Evolutionary conservation across 768 basidiomycete genomes (phyloP), one percentile per base, ranked within the genome.

Genomic region (Arthromyces matolae): DNA sequence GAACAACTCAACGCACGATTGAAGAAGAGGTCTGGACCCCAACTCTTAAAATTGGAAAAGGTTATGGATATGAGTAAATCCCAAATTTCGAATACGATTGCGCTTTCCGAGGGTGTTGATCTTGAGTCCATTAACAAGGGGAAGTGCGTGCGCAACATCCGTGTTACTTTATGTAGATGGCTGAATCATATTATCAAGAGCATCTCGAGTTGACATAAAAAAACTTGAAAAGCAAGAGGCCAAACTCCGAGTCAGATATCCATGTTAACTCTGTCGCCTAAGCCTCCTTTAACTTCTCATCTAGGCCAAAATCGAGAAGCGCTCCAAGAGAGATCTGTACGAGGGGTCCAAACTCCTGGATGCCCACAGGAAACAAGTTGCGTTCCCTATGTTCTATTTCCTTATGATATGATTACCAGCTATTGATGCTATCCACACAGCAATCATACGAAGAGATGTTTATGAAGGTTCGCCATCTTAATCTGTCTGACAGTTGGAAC

Each of bases 371-470:
- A 93, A 93, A 71, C 92, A 93, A 75, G 89, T 84, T 53, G 45
- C 71, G 56, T 32, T 16, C n/a, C n/a, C n/a, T n/a, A n/a, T n/a
- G n/a, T n/a, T n/a, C n/a, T n/a, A n/a, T n/a, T n/a, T n/a, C n/a
- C n/a, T n/a, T n/a, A n/a, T n/a, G n/a, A n/a, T n/a, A n/a, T n/a
- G n/a, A n/a, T n/a, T n/a, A n/a, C n/a, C n/a, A n/a, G n/a, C 14
- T 50, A 52, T 25, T 58, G 42, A 47, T 20, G 20, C 5, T 16
- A 37, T 16, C 41, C 5, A 35, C 54, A 29, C 58, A 98, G 85
- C 93, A 97, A 88, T 81, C 86, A 16, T 98, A 97, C 69, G 95
- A 98, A 63, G 96, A 99, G 63, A 86, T 99, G 83, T 99, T 93
- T 71, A 90, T 99, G 89, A 92, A 96, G 78, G 93, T 84, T 46